Base-by-base conservation (phyloP, 2,329 filamentous ascomycete species). In the Daldinia sp. region DNA sequence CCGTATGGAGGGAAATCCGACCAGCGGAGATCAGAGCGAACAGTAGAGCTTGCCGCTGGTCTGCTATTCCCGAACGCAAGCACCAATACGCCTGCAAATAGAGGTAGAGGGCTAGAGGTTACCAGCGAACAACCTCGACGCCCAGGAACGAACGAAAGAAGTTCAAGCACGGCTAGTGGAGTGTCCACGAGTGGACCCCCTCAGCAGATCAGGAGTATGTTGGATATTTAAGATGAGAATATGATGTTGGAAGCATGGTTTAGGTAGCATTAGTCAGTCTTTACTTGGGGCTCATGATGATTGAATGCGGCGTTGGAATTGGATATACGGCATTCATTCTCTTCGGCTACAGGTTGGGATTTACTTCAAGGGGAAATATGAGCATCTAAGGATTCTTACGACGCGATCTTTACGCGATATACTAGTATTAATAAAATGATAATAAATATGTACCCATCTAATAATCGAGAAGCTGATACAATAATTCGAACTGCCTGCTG, bases 131-230 rank as follows among this genome's bases (percentile, higher is more conserved):
- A 25, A 4, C 15, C 66, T n/a, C 63, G 60, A 15, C 69, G 75
- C 25, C 72, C 75, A 13, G 70, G 68, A 3, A 74, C 74, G 2
- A 75, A 72, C 9, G 77, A 76, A 27, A 77, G 83, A 45, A 82
- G 80, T 53, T 74, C 77, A 39, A 85, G 83, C 65, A 76, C 77
- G 1, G 78, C 74, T 45, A 84, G 83, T 32, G 76, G 75, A n/a
- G 73, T 78, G 45, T 85, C 83, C 4, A 74, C 82, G 10, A 77
- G 72, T 5, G 77, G 73, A n/a, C 80, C 79, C 55, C 83, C 84
- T n/a, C 83, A 85, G 70, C 80, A 85, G 69, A 75, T 87, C 4
- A 79, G 77, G 69, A 87, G 85, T 70, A 87, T 87, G 85, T 67
- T 87, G 68, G 85, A 87, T 68, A 70, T 87, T 11, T 87, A 74